Conservation (phyloP, 805 yeast species). For the Naumovozyma dairenensis region DNA sequence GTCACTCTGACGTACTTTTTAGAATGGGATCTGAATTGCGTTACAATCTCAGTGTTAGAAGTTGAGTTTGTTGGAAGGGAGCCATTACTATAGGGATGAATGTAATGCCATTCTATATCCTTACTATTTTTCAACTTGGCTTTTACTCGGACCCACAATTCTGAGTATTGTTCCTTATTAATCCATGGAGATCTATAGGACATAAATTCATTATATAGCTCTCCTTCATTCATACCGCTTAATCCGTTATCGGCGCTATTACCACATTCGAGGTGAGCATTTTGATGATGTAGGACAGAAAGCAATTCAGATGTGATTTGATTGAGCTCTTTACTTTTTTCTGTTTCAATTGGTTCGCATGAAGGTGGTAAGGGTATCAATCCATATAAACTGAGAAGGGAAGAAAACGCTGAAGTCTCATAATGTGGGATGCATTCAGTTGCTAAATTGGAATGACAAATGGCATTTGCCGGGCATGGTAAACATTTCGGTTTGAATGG, state of each 20-base stretch:
- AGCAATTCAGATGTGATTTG: too few species aligned
- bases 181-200: slow-evolving; percentile 23
- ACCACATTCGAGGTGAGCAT: slow-evolving; percentile 54
- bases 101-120: too few species aligned
- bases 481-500: slow-evolving; percentile 53
- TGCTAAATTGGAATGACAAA: slow-evolving; percentile 52
- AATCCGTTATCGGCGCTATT: slow-evolving; percentile 32
- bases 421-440: slow-evolving; percentile 45
- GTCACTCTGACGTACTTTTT: slow-evolving; percentile 41
- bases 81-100: too few species aligned
- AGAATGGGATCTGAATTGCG: slow-evolving; percentile 51
- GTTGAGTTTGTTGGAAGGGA: too few species aligned
- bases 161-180: slow-evolving; percentile 44
- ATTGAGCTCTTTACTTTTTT: too few species aligned
- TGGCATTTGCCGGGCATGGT: slow-evolving; percentile 70
- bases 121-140: slow-evolving; percentile 53
- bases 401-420: too few species aligned
- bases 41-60: not conserved
- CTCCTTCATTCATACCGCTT: slow-evolving; percentile 40
- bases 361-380: too few species aligned
- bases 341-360: too few species aligned
- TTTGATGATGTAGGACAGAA: slow-evolving; percentile 47
- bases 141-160: slow-evolving; percentile 54
- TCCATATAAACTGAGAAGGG: too few species aligned
- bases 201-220: slow-evolving; percentile 38